Evolutionary conservation across 805 yeast genomes (phyloP), one percentile per base, ranked within the genome.

Genomic region (Metschnikowia similis): DNA sequence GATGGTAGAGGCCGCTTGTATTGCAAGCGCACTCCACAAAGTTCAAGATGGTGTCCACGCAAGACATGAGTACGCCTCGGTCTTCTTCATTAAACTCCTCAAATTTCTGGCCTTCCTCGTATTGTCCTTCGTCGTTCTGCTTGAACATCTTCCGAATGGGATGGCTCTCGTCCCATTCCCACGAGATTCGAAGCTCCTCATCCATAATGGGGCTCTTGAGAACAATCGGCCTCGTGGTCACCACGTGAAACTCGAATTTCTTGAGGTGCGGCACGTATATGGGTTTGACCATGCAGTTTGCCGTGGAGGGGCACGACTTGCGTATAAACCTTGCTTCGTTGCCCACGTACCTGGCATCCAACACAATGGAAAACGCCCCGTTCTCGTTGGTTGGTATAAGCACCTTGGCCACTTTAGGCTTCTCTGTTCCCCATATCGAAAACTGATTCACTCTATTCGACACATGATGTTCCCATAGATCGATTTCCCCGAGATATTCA

Each of bases 121-220:
- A 48, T 11, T 48, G 55, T 0, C 59, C 59, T 2, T 43, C 41
- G 37, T 58, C 59, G 21, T 51, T 56, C 17, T 53, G 50, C 27
- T 70, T 65, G 27, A 78, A 71, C 48, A 86, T 67, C 55, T 76
- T 75, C 47, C 72, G 69, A 35, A 89, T 86, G 2, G 97, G 96
- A 63, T 90, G 96, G 14, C 70, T 55, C 3, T 67, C 62, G 61
- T 90, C 96, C 96, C 97, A 92, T 52, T 85, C 88, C 98, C 98
- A 92, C 1, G 83, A 80, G 8, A 89, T 66, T 0, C 91, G 77
- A 17, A 92, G 66, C 61, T 91, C 97, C 36, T 83, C 80, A 8
- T 75, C 66, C 46, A 74, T 11, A 2, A 59, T 63, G 2, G 55
- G 55, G 2, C 61, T 48, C 34, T 57, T 57, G 26, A 73, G 54